Base-by-base conservation (phyloP, 495 filamentous ascomycete species). In the Penicillium dipodomyicola region DNA sequence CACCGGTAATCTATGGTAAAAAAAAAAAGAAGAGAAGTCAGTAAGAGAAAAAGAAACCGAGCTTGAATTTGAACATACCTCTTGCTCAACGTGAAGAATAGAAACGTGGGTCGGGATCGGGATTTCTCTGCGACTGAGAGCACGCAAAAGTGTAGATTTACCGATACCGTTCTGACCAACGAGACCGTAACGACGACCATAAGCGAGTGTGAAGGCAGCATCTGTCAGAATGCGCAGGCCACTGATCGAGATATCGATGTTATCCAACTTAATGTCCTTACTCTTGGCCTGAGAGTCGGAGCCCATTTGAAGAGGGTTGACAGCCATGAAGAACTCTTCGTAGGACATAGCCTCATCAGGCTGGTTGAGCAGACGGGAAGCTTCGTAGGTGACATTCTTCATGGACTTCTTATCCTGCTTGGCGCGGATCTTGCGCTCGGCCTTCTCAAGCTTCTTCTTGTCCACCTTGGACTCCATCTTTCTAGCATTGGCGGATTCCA, bases 131-230 rank as follows among this genome's bases (percentile, higher is more conserved):
- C 92, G 85, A 61, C 93, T 96, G 56, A 99, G 75, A 9, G 95
- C 94, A 46, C 93, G 81, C 48, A 99, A 81, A 49, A 99, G 78
- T 14, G 94, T 99, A 75, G 87, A 92, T 83, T 99, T 99, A 80
- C 94, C 94, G 54, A 99, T 92, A 91, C 94, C 94, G 82, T 99
- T 99, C 77, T 97, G 88, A 79, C 94, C 94, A 54, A 97, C 94
- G 49, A 97, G 81, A 85, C 94, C 95, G 74, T 97, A 99, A 53
- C 94, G 87, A 63, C 91, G 87, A 35, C 95, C 91, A 72, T 94
- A 97, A 2, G 94, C 89, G 59, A 99, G 80, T 2, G 92, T 97
- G 46, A 99, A 72, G 19, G 81, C 87, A 19, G 92, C 96, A 69
- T 97, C 95, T 42, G 84, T 89, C 62, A 99, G 68, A 60, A 99